Conservation (phyloP, 768 basidiomycete species). For the Naganishia vaughanmartiniae region DNA sequence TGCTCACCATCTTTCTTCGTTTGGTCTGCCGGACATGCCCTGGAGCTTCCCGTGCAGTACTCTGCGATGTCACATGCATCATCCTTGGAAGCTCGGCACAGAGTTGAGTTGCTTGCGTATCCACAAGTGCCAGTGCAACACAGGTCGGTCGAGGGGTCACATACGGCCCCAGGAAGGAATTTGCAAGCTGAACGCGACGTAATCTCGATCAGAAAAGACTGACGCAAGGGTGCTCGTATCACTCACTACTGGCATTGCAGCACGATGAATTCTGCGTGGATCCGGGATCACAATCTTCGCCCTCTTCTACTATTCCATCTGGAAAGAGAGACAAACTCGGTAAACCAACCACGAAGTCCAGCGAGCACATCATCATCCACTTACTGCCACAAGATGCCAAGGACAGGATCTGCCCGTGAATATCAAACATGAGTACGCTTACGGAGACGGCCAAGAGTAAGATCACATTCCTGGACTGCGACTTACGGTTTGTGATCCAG, state of each 20-base stretch:
- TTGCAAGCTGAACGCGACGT: constrained; percentile 51
- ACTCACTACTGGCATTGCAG: constrained; percentile 66
- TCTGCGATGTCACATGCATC: constrained; percentile 67
- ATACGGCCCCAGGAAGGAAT: constrained; percentile 67
- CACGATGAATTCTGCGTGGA: constrained; percentile 60
- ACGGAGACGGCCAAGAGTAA: not conserved
- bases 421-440: not conserved
- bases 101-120: constrained; percentile 61
- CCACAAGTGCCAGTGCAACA: constrained; percentile 72
- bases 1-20: constrained; percentile 61
- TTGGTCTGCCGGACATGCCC: constrained; percentile 67
- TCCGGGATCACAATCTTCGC: constrained; percentile 85
- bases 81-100: constrained; percentile 71
- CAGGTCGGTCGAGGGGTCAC: constrained; percentile 70
- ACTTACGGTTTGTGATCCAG: constrained; percentile 52
- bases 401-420: not conserved
- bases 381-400: constrained; percentile 44
- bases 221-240: not conserved
- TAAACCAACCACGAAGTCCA: constrained; percentile 10
- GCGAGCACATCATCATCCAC: constrained; percentile 57
- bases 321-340: not conserved
- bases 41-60: constrained; percentile 71
- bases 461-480: not conserved
- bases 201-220: not conserved
- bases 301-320: constrained; percentile 54